Base-by-base conservation (phyloP, 1,139 yeast species). In the Kodamaea plutei region DNA sequence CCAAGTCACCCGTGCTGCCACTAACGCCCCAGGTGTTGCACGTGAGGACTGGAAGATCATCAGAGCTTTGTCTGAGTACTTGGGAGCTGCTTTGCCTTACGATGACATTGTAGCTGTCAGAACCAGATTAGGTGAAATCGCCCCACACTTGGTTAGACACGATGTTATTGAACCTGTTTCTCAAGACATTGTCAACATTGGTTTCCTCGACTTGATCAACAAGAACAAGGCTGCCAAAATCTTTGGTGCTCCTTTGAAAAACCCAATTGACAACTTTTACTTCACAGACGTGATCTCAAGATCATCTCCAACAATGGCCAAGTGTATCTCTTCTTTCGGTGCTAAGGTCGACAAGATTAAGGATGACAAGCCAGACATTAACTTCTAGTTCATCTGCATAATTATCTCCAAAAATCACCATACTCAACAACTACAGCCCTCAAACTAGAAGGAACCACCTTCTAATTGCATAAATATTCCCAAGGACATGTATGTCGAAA, bases 41-140 rank as follows among this genome's bases (percentile, higher is more conserved):
- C 81, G 95, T 57, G 95, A 85, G 61, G 95, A 85, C 62, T 85
- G 95, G 95, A 81, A 82, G 67, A 81, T 85, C 44, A 61, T 85
- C 48, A 78, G 93, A 60, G 95, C 95, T 7, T 72, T 84, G 37
- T 76, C 85, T 31, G 95, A 85, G 60, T 84, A 82, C 54, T 66
- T 85, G 48, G 79, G 77, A 33, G 74, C 73, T 24, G 64, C 82
- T 3, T 71, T 85, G 50, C 91, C 91, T 29, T 85, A 85, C 53
- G 93, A 84, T 54, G 89, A 82, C 54, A 58, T 76, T 32, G 73
- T 76, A 45, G 74, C 82, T 36, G 64, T 85, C 32, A 81, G 93
- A 59, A 62, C 70, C 30, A 75, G 95, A 56, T 63, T 85, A 52
- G 77, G 76, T 33, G 84, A 83, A 48, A 69, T 85, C 43, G 91